Conservation (phyloP, 108 stramenopile genomes). For the Skeletonema menzelii region DNA sequence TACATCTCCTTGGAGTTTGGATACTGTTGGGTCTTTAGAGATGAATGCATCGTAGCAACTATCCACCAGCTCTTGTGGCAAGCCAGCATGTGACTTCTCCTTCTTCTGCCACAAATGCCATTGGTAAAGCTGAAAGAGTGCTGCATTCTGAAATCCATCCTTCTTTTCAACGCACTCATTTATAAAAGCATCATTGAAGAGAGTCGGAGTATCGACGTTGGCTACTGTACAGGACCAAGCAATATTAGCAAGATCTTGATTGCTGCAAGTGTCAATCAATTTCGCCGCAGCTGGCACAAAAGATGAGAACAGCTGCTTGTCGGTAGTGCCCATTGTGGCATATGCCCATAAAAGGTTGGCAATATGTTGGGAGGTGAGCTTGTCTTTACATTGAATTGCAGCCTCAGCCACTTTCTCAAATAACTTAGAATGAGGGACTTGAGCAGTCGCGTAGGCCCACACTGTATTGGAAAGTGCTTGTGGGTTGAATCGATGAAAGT, state of each 20-base stretch:
- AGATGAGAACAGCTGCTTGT: constrained; percentile 25
- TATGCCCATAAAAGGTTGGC: constrained; percentile 48
- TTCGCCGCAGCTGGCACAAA: constrained; percentile 6
- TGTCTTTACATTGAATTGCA: constrained; percentile 8
- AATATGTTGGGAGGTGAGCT: constrained; percentile 36
- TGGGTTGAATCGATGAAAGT: not conserved
- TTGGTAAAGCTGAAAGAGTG: constrained; percentile 27
- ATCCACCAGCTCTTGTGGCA: constrained; percentile 8
- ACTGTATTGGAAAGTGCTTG: not conserved
- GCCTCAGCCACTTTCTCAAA: not conserved
- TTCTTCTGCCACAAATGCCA: not conserved
- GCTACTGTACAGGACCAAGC: constrained; percentile 45
- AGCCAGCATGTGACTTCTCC: not conserved
- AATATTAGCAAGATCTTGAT: constrained; percentile 40
- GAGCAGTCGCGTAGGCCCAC: constrained; percentile 12
- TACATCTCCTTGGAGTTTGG: constrained; percentile 21
- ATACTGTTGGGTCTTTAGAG: not conserved
- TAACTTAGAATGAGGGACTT: not conserved
- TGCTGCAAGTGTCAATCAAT: constrained; percentile 24
- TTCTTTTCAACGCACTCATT: constrained; percentile 14
- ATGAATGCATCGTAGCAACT: constrained; percentile 18
- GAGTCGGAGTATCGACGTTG: constrained; percentile 16
- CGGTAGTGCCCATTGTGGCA: constrained; percentile 15
- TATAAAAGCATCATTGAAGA: constrained; percentile 29
- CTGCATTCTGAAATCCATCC: constrained; percentile 10